Base-by-base conservation (phyloP, 1,284 basidiomycete species). In the Heterobasidion parviporum region DNA sequence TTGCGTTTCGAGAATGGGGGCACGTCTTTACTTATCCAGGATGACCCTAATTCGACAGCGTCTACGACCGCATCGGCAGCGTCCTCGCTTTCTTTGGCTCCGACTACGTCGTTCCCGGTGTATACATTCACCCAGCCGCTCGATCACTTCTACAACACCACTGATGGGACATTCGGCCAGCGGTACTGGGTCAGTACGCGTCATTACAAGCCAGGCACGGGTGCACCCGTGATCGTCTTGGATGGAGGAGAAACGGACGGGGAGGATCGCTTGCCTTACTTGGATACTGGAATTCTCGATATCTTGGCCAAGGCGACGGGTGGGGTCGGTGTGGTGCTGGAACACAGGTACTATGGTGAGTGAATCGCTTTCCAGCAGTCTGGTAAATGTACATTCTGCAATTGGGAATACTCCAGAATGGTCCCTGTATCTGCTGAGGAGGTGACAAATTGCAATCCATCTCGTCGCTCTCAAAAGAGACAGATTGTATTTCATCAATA, bases 131-230 rank as follows among this genome's bases (percentile, higher is more conserved):
- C 78, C 56, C 94, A 97, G 67, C 91, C 89, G 0, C 71, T 95
- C 53, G 92, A 95, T 67, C 94, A 98, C 66, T 85, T 86, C 60
- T 73, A 76, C 44, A 67, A 69, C 18, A 71, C 68, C 26, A 74
- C 72, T 18, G 71, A 72, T 20, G 74, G 77, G 54, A 84, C 79
- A 2, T 92, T 86, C 68, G 69, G 72, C 52, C 89, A 92, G 65
- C 78, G 89, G 32, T 98, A 94, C 72, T 98, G 94, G 93, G 77
- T 94, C 50, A 94, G 87, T 66, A 81, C 81, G n/a, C 80, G 87
- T 36, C 83, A 92, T 68, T 98, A 96, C 70, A 77, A 80, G 57
- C 77, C 85, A 0, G 79, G 84, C 10, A 72, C 78, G 1, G 82
- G 84, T 50, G 87, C 83, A 5, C 92, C 92, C 0, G 85, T 95